A percentile compares a stretch with the other conserved stretches of the same genome.
phyloP scores from a whole-genome alignment of 2,329 filamentous ascomycete genomes.

The Colletotrichum sp. region DNA sequence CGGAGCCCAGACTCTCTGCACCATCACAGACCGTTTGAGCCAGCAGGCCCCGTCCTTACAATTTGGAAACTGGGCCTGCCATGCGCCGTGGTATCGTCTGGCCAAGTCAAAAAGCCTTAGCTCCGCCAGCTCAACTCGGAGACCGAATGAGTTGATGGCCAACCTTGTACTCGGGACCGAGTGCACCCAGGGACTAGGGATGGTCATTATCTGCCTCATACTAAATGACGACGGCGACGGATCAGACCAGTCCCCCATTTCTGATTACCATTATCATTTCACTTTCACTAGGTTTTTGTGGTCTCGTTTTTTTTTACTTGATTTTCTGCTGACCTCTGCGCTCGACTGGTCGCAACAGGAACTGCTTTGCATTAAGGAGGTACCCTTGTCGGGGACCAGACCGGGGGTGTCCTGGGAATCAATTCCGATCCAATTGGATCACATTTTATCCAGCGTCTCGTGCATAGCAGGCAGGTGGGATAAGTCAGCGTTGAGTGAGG shows the following conservation, averaged over 20 bases:
- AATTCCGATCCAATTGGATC: slow-evolving; percentile 5
- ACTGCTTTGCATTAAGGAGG: neutral
- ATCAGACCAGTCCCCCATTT: neutral
- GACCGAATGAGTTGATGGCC: neutral
- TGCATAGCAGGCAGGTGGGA: neutral
- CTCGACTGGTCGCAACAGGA: neutral
- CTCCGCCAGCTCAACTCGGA: neutral
- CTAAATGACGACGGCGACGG: neutral
- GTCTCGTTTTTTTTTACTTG: neutral
- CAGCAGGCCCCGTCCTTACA: slow-evolving; percentile 14
- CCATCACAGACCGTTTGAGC: slow-evolving; percentile 11
- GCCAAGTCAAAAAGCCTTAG: neutral
- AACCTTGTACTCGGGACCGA: neutral
- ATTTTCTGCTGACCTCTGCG: neutral
- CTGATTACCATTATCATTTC: neutral
- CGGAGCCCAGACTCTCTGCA: neutral
- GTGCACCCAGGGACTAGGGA: neutral
- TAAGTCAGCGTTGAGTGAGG: slow-evolving; percentile 14
- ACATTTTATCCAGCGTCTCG: neutral
- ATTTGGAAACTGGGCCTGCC: slow-evolving; percentile 3
- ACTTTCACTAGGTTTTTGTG: neutral
- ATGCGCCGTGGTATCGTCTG: neutral
- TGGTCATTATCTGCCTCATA: neutral
- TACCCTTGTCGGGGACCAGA: neutral
- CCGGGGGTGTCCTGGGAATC: neutral